These are phyloP conservation scores for Neurospora africana DNA, from an alignment of 495 filamentous ascomycete genomes.

Conservation along the genomic window DNA sequence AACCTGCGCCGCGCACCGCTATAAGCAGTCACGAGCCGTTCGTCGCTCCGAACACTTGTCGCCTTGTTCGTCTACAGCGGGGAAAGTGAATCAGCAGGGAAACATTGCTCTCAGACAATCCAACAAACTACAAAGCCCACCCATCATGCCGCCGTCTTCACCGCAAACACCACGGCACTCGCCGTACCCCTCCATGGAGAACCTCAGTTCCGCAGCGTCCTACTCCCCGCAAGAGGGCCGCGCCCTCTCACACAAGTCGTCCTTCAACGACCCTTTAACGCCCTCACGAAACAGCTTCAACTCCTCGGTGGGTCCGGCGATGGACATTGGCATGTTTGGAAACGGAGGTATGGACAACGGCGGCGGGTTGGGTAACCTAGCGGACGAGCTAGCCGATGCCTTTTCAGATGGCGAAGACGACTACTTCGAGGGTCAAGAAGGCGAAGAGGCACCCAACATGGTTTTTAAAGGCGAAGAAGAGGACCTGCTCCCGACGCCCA, in stretches of 20 bases:
- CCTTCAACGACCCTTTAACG: slow-evolving; percentile 51
- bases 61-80: not conserved
- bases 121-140: not conserved
- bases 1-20: not conserved
- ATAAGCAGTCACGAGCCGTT: not conserved
- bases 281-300: slow-evolving; percentile 45
- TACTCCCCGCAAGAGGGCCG: slow-evolving; percentile 29
- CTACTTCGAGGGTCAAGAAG: slow-evolving; percentile 44
- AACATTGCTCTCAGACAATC: not conserved
- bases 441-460: slow-evolving; percentile 22
- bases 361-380: slow-evolving; percentile 69
- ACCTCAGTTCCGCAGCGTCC: slow-evolving; percentile 41
- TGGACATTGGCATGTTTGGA: slow-evolving; percentile 40
- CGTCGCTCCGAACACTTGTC: not conserved
- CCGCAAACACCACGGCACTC: slow-evolving; percentile 58
- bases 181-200: slow-evolving; percentile 52
- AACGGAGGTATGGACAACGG: slow-evolving; percentile 25
- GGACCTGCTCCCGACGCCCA: not conserved
- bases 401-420: slow-evolving; percentile 46
- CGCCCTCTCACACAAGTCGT: slow-evolving; percentile 43
- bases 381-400: slow-evolving; percentile 63
- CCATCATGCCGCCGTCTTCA: slow-evolving; percentile 27
- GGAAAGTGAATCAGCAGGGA: not conserved
- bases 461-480: slow-evolving; percentile 14
- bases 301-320: slow-evolving; percentile 26